These are phyloP conservation scores for Lipomyces anomalus DNA, from an alignment of 805 yeast genomes.

Conservation along the genomic window DNA sequence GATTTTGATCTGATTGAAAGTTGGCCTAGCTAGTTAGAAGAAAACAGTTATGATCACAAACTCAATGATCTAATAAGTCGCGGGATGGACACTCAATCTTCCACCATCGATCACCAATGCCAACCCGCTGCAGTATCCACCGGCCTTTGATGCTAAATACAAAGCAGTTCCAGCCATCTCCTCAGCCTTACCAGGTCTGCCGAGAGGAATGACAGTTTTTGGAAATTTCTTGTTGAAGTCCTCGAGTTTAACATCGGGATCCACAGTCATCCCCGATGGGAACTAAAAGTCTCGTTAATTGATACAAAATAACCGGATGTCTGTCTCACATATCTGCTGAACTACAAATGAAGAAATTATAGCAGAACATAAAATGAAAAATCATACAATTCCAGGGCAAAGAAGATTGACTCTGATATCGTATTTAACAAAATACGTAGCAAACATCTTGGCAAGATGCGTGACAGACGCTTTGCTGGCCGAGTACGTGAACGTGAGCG, in stretches of 20 bases:
- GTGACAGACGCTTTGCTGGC: constrained; percentile 24
- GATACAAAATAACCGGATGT: too few species aligned
- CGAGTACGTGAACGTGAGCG: constrained; percentile 17
- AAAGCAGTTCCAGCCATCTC: constrained; percentile 67
- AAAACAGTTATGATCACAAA: too few species aligned
- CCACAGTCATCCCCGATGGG: constrained; percentile 2
- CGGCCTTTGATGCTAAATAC: constrained; percentile 62
- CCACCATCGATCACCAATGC: constrained; percentile 68
- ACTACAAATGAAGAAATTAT: too few species aligned
- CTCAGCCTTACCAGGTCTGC: constrained; percentile 59
- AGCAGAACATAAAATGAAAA: too few species aligned
- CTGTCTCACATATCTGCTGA: too few species aligned
- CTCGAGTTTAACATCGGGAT: not conserved
- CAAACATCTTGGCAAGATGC: constrained; percentile 23
- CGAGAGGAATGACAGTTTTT: constrained; percentile 43
- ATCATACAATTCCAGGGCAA: constrained; percentile 59
- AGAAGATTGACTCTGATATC: constrained; percentile 55
- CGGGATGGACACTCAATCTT: constrained; percentile 32
- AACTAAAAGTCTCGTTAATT: too few species aligned
- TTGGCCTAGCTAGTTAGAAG: too few species aligned
- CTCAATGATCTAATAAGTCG: constrained; percentile 18
- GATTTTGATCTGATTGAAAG: too few species aligned
- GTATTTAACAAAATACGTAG: constrained; percentile 19
- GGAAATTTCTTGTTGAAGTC: constrained; percentile 35
- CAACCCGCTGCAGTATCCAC: constrained; percentile 61